A percentile compares a stretch with the other conserved stretches of the same genome.
Evolutionary conservation across 83 land plant species (phyloP).

Genomic region (Larix sibirica): DNA sequence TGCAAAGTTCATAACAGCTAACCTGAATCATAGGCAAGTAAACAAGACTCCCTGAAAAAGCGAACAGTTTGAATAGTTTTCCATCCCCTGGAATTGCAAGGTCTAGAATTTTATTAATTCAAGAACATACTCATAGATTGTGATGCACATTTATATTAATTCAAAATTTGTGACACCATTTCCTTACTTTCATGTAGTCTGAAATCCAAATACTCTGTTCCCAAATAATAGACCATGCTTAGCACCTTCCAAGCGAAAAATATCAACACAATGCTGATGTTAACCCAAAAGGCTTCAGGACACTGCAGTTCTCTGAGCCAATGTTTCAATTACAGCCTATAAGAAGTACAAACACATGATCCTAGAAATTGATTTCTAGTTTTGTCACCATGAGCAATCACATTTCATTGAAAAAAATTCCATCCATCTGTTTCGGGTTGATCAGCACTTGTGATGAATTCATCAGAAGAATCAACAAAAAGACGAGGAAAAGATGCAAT

Average conservation of each 20-base stretch:
- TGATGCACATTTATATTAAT: not conserved
- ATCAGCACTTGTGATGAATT: constrained; percentile 6
- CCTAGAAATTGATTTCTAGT: not conserved
- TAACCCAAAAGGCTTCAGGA: not conserved
- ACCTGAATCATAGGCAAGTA: not conserved
- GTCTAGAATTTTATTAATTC: too few relatives aligned
- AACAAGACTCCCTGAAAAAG: not conserved
- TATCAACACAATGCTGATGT: not conserved
- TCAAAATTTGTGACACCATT: not conserved
- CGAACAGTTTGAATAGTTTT: not conserved
- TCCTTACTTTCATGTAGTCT: not conserved
- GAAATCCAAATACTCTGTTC: not conserved
- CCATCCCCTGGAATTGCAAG: too few relatives aligned
- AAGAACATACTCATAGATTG: not conserved
- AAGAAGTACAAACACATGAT: not conserved
- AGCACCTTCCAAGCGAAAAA: not conserved
- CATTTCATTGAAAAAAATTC: too few relatives aligned
- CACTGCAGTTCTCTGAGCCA: not conserved
- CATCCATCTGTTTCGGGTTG: not conserved
- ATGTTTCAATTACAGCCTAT: not conserved
- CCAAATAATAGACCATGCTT: not conserved
- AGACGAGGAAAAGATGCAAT: constrained; percentile 49
- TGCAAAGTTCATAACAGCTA: not conserved
- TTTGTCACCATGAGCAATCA: not conserved
- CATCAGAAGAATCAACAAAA: constrained; percentile 37